These are phyloP conservation scores for Wickerhamomyces hampshirensis DNA, from an alignment of 805 yeast species.

Conservation along the genomic window DNA sequence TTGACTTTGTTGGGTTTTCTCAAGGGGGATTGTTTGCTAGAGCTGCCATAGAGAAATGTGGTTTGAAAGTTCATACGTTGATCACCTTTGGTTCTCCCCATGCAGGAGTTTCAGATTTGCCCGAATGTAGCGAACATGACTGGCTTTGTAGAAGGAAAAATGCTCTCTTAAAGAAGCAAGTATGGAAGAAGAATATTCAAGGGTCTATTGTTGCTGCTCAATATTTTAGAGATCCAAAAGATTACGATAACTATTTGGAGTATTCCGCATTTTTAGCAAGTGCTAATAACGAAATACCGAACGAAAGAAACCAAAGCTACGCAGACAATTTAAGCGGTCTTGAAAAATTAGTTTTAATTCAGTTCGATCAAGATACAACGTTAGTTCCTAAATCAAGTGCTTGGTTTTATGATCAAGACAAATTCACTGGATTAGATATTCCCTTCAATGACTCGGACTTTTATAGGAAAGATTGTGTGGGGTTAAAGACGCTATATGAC, in stretches of 20 bases:
- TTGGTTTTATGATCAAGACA: constrained; percentile 54
- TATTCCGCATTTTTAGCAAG: constrained; percentile 58
- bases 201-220: constrained; percentile 63
- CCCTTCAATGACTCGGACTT: constrained; percentile 45
- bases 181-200: constrained; percentile 57
- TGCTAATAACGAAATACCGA: constrained; percentile 55
- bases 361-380: constrained; percentile 60
- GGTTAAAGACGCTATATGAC: constrained; percentile 45
- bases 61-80: constrained; percentile 40
- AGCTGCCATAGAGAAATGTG: constrained; percentile 58
- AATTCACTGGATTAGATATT: constrained; percentile 34
- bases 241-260: constrained; percentile 49
- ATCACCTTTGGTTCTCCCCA: constrained; percentile 83
- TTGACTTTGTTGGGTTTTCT: constrained; percentile 73
- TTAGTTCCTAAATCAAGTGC: constrained; percentile 71
- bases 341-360: constrained; percentile 52
- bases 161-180: constrained; percentile 48
- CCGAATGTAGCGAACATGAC: constrained; percentile 48
- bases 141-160: constrained; percentile 59
- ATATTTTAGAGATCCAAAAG: constrained; percentile 59
- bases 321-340: constrained; percentile 37
- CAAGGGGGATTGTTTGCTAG: constrained; percentile 84
- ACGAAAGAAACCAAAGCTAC: constrained; percentile 35
- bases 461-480: constrained; percentile 54
- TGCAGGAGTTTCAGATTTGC: constrained; percentile 67